Percentiles rank a stretch among this genome's conserved stretches.
phyloP scores from a whole-genome alignment of 2,329 filamentous ascomycete genomes.

The Botrytis fabae region DNA sequence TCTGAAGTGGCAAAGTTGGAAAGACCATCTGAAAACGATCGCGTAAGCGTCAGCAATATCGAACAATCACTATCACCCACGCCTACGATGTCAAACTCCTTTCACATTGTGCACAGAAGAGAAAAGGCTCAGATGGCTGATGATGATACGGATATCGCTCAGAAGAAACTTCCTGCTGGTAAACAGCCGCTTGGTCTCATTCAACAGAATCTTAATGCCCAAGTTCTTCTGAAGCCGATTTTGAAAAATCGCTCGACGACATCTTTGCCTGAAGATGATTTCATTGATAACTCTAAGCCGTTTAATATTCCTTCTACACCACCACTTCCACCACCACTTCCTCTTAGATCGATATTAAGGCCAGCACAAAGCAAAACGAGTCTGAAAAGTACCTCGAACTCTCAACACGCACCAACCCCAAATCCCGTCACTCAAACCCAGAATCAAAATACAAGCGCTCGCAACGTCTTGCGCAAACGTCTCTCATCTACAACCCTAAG shows the following conservation, averaged over 20 bases:
- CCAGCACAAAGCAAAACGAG: slow-evolving; percentile 31
- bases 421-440: slow-evolving; percentile 24
- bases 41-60: slow-evolving; percentile 32
- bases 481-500: slow-evolving; percentile 27
- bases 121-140: slow-evolving; percentile 53
- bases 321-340: slow-evolving; percentile 32
- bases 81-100: slow-evolving; percentile 38
- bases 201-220: slow-evolving; percentile 27
- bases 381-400: slow-evolving; percentile 26
- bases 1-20: slow-evolving; percentile 53
- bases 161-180: slow-evolving; percentile 21
- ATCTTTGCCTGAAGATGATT: slow-evolving; percentile 31
- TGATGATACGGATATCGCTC: slow-evolving; percentile 36
- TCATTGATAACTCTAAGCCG: not conserved
- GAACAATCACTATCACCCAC: slow-evolving; percentile 25
- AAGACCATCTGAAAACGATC: slow-evolving; percentile 32
- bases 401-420: slow-evolving; percentile 15
- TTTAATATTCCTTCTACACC: slow-evolving; percentile 14
- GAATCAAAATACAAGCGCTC: slow-evolving; percentile 24
- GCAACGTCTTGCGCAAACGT: slow-evolving; percentile 34
- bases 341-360: slow-evolving; percentile 30
- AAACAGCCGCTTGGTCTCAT: slow-evolving; percentile 35
- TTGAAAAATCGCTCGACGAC: slow-evolving; percentile 35
- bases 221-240: slow-evolving; percentile 34
- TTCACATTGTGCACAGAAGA: slow-evolving; percentile 46